Evolutionary conservation across 2,329 filamentous ascomycete species (phyloP), one percentile per base, ranked within the genome.

Genomic region (Fusarium nurragi): DNA sequence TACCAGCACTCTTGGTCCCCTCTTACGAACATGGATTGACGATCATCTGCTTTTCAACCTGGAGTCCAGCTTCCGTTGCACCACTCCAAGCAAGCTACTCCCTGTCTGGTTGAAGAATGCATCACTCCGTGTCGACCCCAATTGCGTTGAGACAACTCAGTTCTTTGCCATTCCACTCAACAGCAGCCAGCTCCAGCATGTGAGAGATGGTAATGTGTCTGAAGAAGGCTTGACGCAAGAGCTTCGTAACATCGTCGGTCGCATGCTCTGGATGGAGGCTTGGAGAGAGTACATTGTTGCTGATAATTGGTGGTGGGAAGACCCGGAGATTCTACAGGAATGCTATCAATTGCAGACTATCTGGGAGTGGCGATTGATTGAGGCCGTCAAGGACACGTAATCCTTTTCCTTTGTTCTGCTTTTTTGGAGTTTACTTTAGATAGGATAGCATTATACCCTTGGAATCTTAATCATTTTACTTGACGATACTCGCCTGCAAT

Each of bases 241-340:
- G 65, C 77, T 88, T 7, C 80, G 81, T 40, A 84, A 80, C 51
- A 71, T 82, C 0, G 78, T 85, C 1, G 85, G 84, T 0, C 79
- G 84, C 28, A 82, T 85, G 80, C 75, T 89, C 19, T 89, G 86
- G 86, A 79, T 80, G 67, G 83, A 88, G 67, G 79, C 86, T 7
- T 89, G 86, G 86, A 86, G 86, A 1, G 71, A 73, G 5, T 82
- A 80, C 45, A 80, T 86, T 8, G 78, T 77, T 13, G 79, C 79
- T 1, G 73, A 80, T 1, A 74, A 70, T 32, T 88, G 85, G 86
- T 89, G 86, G 86, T 88, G 86, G 86, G 84, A 88, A 34, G 82
- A 87, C 26, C 72, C 76, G 6, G 78, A 75, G 3, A 85, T 84
- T 54, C 73, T 86, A 2, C 77, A 82, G 36, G 86, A 88, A 72